phyloP scores from a whole-genome alignment of 1,139 yeast species.

The Geotrichum aggregatum region DNA sequence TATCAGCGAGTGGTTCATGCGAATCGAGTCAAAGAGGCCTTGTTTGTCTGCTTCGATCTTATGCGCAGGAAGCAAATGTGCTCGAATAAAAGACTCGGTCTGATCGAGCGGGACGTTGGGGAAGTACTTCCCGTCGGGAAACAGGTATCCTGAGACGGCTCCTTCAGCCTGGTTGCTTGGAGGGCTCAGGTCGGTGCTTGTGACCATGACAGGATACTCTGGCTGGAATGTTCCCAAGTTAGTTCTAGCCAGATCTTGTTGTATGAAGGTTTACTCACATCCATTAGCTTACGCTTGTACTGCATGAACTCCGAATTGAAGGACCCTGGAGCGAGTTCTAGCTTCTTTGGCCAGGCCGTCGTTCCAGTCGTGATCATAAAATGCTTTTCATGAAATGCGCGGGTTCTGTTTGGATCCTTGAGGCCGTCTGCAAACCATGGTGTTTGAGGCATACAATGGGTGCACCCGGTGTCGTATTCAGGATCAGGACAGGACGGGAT shows the following conservation, averaged over 20 bases:
- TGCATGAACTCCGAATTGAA: constrained; percentile 37
- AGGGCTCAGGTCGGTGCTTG: constrained; percentile 41
- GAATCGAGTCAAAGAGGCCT: not conserved
- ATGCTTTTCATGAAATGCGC: constrained; percentile 54
- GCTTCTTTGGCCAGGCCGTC: constrained; percentile 53
- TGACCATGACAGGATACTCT: constrained; percentile 50
- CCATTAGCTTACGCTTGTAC: constrained; percentile 35
- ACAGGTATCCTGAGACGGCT: constrained; percentile 39
- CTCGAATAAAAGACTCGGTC: constrained; percentile 44
- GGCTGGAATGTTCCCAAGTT: constrained; percentile 36
- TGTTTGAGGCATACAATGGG: constrained; percentile 49
- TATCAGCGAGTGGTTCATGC: constrained; percentile 32
- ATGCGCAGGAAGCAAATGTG: constrained; percentile 34
- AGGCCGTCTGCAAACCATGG: constrained; percentile 21
- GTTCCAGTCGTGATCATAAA: constrained; percentile 48
- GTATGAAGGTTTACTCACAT: constrained; percentile 13
- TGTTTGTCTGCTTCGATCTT: not conserved
- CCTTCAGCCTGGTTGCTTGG: constrained; percentile 14
- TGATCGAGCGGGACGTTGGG: constrained; percentile 37
- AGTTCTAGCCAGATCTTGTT: not conserved
- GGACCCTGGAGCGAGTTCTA: constrained; percentile 49
- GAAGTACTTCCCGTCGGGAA: constrained; percentile 52
- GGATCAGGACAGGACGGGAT: constrained; percentile 49
- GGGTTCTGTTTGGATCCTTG: constrained; percentile 36
- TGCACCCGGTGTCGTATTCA: constrained; percentile 56